Base-by-base conservation (phyloP, 1,284 basidiomycete genomes). In the Leccinum laetum region DNA sequence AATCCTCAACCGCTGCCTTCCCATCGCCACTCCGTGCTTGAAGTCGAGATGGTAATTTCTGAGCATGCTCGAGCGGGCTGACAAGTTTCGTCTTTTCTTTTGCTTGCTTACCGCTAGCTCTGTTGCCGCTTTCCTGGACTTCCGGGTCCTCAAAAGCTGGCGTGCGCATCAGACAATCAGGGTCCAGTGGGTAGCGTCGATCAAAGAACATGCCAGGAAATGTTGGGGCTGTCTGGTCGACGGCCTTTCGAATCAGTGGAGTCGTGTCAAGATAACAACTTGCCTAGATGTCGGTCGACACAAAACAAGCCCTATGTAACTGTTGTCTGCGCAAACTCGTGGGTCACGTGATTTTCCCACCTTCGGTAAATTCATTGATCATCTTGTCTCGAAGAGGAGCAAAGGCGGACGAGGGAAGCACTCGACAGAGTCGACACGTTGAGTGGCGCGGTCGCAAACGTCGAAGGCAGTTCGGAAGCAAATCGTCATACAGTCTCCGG, bases 391-490 rank as follows among this genome's bases (percentile, higher is more conserved):
- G 91, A 95, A 71, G 84, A 86, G 55, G 88, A 93, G 61, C 90
- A 93, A 63, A 82, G 81, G 58, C 85, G 85, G 67, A 81, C 87
- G 35, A 81, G 81, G 21, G 87, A 87, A 35, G 85, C 86, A 35
- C 80, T 29, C 29, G 29, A 29, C 29, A 29, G 29, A 29, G 29
- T 94, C 16, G 81, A 82, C 18, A 91, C 95, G 65, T 78, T 98
- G 10, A 80, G 86, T 60, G 79, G 81, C 26, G 89, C 96, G 0
- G 84, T 98, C 2, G 75, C 81, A 14, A 84, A 84, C 18, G 86
- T 98, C 11, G 89, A 93, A 76, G 80, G 79, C 58, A 96, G 94
- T 70, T 75, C 98, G 60, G 84, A 88, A 64, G 87, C 88, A 61
- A 98, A 97, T 71, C 81, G 91, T 65, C 79, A 76, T 10, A 85